These are phyloP conservation scores for Epichloe uncinata DNA, from an alignment of 2,329 filamentous ascomycete genomes.

Conservation along the genomic window DNA sequence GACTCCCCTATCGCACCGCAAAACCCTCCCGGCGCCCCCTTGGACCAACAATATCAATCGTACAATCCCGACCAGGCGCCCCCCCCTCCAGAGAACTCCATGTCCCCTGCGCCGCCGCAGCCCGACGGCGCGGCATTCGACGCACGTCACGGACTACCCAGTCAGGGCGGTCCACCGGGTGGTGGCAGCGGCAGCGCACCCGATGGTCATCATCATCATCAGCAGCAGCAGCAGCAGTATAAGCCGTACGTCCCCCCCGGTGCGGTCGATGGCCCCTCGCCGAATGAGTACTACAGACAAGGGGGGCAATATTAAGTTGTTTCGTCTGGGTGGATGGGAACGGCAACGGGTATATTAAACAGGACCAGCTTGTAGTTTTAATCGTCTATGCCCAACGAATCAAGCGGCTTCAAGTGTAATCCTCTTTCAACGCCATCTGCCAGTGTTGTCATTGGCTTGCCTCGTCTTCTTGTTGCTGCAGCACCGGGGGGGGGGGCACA, in stretches of 20 bases:
- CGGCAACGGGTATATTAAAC: too few relatives aligned
- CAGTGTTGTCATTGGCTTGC: too few relatives aligned
- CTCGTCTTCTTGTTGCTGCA: too few relatives aligned
- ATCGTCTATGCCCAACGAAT: too few relatives aligned
- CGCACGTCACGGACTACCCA: conserved; percentile 36
- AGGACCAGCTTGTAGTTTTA: too few relatives aligned
- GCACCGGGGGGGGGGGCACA: too few relatives aligned
- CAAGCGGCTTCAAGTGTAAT: too few relatives aligned
- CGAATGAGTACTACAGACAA: conserved; percentile 44
- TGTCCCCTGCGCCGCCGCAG: conserved; percentile 31
- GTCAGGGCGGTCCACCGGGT: conserved; percentile 19
- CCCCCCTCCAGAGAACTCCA: conserved; percentile 17
- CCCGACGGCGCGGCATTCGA: conserved; percentile 34
- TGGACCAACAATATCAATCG: conserved; percentile 25
- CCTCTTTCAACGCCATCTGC: too few relatives aligned
- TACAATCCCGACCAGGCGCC: conserved; percentile 27
- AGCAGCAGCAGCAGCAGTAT: conserved; percentile 32
- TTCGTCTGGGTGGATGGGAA: too few relatives aligned
- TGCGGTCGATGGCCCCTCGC: conserved; percentile 34
- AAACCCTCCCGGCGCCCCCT: conserved; percentile 23
- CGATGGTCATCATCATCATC: not conserved
- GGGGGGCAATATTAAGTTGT: not conserved
- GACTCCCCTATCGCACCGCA: conserved; percentile 54
- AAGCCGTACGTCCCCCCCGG: conserved; percentile 45
- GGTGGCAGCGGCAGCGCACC: not conserved